Percentiles rank a stretch among this genome's conserved stretches.
These are phyloP conservation scores for Conoideocrella luteorostrata DNA, from an alignment of 2,329 filamentous ascomycete species.

Conservation along the genomic window DNA sequence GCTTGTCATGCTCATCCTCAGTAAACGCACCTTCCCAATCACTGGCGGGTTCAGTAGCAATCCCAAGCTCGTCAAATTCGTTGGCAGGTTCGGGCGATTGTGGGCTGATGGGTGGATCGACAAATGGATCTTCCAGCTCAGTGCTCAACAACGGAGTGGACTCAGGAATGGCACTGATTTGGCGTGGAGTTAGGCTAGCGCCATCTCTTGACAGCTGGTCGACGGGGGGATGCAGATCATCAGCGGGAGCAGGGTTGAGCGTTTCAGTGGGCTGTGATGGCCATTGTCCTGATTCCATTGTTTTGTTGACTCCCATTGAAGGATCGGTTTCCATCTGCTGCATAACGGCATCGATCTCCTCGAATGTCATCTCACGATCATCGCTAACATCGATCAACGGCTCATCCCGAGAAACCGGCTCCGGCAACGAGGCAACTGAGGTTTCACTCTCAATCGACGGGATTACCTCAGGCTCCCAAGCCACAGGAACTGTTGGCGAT, in stretches of 20 bases:
- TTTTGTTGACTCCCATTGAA: conserved; percentile 66
- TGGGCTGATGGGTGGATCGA: conserved; percentile 43
- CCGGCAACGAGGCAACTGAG: neutral
- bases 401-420: neutral
- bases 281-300: conserved; percentile 40
- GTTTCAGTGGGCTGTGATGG: conserved; percentile 17
- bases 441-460: conserved; percentile 23
- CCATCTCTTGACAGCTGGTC: conserved; percentile 59
- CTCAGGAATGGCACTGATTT: conserved; percentile 41
- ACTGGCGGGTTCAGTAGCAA: conserved; percentile 56
- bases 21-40: conserved; percentile 90
- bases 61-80: conserved; percentile 37
- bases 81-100: conserved; percentile 45
- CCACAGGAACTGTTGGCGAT: conserved; percentile 18
- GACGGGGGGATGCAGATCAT: conserved; percentile 42
- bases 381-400: conserved; percentile 6
- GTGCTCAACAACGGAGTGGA: conserved; percentile 40
- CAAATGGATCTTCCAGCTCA: conserved; percentile 58
- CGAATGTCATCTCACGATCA: conserved; percentile 50
- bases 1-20: conserved; percentile 75
- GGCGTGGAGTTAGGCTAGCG: conserved; percentile 65
- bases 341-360: conserved; percentile 93
- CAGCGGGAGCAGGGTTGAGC: conserved; percentile 40
- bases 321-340: conserved; percentile 69
- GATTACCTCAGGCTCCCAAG: conserved; percentile 21